Evolutionary conservation across 257 asterid species (phyloP).

Genomic region (Orobanche coerulescens): DNA sequence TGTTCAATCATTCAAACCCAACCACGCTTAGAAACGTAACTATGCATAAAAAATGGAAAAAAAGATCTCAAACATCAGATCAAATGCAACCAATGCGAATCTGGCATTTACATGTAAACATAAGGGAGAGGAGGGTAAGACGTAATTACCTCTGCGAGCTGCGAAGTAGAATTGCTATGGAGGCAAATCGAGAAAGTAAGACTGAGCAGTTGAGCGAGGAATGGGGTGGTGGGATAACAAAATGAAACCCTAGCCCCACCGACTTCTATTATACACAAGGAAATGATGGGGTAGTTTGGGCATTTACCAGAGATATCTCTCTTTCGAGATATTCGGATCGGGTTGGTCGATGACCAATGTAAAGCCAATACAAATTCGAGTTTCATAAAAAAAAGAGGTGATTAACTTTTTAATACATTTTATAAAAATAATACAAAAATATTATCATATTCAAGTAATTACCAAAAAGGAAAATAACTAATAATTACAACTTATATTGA

Average conservation of each 20-base stretch:
- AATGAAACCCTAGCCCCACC: not conserved
- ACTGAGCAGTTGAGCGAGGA: not conserved
- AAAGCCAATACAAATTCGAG: no score
- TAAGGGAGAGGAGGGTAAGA: not conserved
- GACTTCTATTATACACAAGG: not conserved
- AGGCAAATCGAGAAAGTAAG: not conserved
- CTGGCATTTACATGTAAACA: not conserved
- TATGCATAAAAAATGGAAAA: not conserved
- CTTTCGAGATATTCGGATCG: no score
- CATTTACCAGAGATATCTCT: no score
- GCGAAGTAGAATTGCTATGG: not conserved
- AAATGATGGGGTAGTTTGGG: not conserved
- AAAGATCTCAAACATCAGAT: not conserved
- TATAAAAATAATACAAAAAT: no score
- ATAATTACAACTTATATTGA: no score
- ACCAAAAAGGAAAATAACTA: no score
- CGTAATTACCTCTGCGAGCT: not conserved
- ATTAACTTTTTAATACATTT: no score
- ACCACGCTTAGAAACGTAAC: not conserved
- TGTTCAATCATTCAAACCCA: not conserved
- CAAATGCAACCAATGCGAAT: constrained; percentile 3
- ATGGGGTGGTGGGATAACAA: not conserved
- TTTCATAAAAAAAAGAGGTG: no score
- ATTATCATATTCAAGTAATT: no score
- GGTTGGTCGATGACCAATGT: no score